Percentiles rank a stretch among this genome's conserved stretches.
Evolutionary conservation across 2,329 filamentous ascomycete species (phyloP).

Genomic region (Colletotrichum acutatum): DNA sequence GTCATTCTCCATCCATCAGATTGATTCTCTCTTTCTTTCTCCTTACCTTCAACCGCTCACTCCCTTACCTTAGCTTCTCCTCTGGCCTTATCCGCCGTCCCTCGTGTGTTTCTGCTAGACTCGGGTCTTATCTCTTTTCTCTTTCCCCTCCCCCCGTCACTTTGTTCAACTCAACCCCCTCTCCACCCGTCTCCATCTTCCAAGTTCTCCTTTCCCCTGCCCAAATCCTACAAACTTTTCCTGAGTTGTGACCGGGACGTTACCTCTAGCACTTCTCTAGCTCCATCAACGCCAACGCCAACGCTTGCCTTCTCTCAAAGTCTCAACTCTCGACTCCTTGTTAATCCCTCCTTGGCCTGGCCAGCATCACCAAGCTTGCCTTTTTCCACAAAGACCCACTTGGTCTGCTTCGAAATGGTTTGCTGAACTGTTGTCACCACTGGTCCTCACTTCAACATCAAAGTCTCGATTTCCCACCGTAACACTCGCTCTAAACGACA

Average conservation of each 20-base stretch:
- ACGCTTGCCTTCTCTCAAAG: neutral
- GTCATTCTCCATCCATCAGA: slow-evolving; percentile 8
- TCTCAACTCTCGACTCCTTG: neutral
- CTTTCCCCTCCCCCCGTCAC: slow-evolving; percentile 22
- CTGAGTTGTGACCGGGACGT: slow-evolving; percentile 28
- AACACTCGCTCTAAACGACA: neutral
- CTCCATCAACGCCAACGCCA: neutral
- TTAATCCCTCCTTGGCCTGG: neutral
- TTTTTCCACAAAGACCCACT: slow-evolving; percentile 28
- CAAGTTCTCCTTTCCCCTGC: slow-evolving; percentile 2
- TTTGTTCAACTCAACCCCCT: slow-evolving; percentile 11
- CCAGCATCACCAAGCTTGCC: slow-evolving; percentile 13
- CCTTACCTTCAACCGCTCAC: neutral
- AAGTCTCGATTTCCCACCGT: neutral
- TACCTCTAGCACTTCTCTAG: slow-evolving; percentile 7
- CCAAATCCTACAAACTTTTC: slow-evolving; percentile 12
- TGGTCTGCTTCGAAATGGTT: slow-evolving; percentile 9
- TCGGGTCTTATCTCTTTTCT: slow-evolving; percentile 33
- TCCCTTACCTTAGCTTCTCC: neutral
- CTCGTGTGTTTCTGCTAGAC: slow-evolving; percentile 2
- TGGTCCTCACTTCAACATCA: neutral
- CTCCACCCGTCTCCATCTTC: slow-evolving; percentile 28
- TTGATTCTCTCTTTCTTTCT: neutral
- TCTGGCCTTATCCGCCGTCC: neutral
- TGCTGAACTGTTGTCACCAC: neutral